Evolutionary conservation across 1,284 basidiomycete species (phyloP).

Genomic region (Boletus hoseneyae): DNA sequence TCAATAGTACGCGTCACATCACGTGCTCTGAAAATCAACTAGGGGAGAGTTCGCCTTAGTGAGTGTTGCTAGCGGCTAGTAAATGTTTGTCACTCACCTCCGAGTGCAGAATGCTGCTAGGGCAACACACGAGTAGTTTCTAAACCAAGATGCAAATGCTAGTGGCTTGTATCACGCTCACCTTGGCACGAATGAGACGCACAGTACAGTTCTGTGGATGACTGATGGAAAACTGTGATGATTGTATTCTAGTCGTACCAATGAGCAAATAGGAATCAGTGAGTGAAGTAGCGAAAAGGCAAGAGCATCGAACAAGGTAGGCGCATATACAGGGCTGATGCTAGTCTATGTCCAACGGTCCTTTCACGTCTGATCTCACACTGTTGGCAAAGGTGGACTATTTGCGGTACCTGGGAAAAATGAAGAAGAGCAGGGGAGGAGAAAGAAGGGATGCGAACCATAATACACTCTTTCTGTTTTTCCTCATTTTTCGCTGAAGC

Average conservation of each 20-base stretch:
- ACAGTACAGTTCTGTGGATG: background rate
- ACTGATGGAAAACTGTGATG: background rate
- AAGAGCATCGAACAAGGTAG: conserved; percentile 10
- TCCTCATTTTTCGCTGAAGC: conserved; percentile 95
- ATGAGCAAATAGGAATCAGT: background rate
- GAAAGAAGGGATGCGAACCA: conserved; percentile 59
- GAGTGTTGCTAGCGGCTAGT: too few relatives aligned
- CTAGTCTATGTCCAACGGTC: conserved; percentile 27
- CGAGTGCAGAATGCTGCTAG: too few relatives aligned
- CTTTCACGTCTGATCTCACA: conserved; percentile 4
- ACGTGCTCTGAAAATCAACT: conserved; percentile 26
- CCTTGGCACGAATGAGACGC: too few relatives aligned
- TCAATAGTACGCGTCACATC: conserved; percentile 15
- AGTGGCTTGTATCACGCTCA: too few relatives aligned
- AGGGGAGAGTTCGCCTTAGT: too few relatives aligned
- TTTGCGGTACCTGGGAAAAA: conserved; percentile 29
- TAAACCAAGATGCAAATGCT: too few relatives aligned
- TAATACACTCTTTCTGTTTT: conserved; percentile 83
- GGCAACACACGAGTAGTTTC: too few relatives aligned
- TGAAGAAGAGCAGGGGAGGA: background rate
- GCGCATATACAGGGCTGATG: conserved; percentile 21
- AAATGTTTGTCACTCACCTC: too few relatives aligned
- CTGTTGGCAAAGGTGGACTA: conserved; percentile 6
- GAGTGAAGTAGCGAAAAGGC: conserved; percentile 2
- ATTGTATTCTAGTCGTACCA: conserved; percentile 1